Base-by-base conservation (phyloP, 257 asterid genomes). In the Lycium barbarum region DNA sequence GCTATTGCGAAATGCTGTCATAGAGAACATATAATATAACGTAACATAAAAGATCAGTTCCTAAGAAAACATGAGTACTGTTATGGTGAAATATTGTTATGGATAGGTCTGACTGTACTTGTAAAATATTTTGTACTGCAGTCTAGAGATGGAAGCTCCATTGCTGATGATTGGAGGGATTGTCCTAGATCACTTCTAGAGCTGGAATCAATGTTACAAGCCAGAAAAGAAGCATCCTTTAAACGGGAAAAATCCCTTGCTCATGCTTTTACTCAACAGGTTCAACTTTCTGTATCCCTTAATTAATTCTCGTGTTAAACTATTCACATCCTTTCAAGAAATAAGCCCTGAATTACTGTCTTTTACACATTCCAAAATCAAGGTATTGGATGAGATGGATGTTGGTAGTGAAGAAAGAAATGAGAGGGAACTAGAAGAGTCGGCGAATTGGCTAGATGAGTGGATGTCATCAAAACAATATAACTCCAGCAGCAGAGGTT, bases 141-240 rank as follows among this genome's bases (percentile, higher is more conserved):
- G 98, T 93, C 94, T 1, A 91, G 92, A 86, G 94, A 92, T 20
- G 92, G 98, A 87, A 90, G 91, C 87, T 84, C 86, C 53, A 83
- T 91, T 7, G 89, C 91, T 2, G 97, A 94, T 7, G 97, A 93
- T 1, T 93, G 97, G 97, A 88, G 91, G 79, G 94, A 93, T 11
- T 91, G 95, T 83, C 97, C 98, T 5, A 88, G 93, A 5, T 90
- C 98, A 45, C 93, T 96, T 20, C 92, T 92, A 78, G 98, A 94
- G 86, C 93, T 93, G 2, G 93, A 94, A 87, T 95, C 95, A 3
- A 88, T 91, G 45, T 85, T 94, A 45, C 93, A 88, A 78, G 92
- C 93, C 53, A 92, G 98, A 89, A 96, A 93, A 53, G 97, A 93
- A 88, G 95, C 97, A 13, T 91, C 92, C 73, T 87, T 88, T 61